phyloP scores from a whole-genome alignment of 148 eudicot species.

The Camellia japonica region DNA sequence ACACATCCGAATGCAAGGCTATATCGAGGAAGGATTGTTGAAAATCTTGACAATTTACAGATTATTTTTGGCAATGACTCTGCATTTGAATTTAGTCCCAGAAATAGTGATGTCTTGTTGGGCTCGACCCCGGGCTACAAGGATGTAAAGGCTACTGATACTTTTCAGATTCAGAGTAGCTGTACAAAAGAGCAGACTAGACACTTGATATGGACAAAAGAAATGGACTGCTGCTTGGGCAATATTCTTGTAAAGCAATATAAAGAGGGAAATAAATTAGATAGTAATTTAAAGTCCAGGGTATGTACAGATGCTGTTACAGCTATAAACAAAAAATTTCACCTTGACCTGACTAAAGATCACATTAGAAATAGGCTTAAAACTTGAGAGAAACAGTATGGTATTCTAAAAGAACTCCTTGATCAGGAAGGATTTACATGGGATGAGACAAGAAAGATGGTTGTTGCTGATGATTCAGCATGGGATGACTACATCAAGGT shows the following conservation, averaged over 20 bases:
- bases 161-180: neutral
- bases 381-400: slow-evolving; percentile 8
- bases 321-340: neutral
- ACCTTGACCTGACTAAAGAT: neutral
- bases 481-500: slow-evolving; percentile 11
- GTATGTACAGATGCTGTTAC: neutral
- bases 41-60: neutral
- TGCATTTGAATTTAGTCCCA: neutral
- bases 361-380: slow-evolving; percentile 7
- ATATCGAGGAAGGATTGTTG: neutral
- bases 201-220: neutral
- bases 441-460: neutral
- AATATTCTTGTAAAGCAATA: neutral
- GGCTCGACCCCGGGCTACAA: neutral
- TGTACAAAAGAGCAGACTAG: neutral
- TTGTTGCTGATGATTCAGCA: neutral
- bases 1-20: neutral
- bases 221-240: slow-evolving; percentile 4
- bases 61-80: neutral
- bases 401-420: slow-evolving; percentile 1
- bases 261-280: neutral
- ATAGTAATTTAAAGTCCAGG: neutral
- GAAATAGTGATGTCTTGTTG: neutral
- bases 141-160: neutral
- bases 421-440: neutral